phyloP scores from a whole-genome alignment of 2,329 filamentous ascomycete species.

The Botryotinia convoluta region DNA sequence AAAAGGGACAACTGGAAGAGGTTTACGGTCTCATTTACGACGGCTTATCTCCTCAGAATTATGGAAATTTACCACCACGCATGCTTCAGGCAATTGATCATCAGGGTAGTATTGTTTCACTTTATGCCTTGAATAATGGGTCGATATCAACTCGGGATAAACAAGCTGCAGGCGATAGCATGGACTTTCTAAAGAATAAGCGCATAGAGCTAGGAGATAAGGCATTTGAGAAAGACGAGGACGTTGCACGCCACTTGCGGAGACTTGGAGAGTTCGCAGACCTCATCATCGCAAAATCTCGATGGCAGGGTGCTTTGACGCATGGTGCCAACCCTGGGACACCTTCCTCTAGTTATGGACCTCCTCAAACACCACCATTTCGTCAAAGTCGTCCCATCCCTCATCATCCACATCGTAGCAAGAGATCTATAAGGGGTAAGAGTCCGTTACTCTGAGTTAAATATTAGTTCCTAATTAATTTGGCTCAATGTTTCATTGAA shows the following conservation, averaged over 20 bases:
- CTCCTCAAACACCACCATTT: background rate
- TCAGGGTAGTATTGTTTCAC: background rate
- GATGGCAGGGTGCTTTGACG: background rate
- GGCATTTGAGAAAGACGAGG: background rate
- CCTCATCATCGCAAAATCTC: background rate
- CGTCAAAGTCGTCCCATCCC: no score
- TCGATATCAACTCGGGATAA: background rate
- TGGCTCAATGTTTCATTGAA: background rate
- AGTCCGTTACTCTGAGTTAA: background rate
- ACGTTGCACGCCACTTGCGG: background rate
- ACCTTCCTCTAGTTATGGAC: background rate
- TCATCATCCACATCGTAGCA: background rate
- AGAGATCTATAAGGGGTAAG: no score
- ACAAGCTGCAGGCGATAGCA: background rate
- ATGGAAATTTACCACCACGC: background rate
- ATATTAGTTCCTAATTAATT: background rate
- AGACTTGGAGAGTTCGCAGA: background rate
- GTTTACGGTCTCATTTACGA: background rate
- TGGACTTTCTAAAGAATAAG: background rate
- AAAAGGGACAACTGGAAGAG: background rate
- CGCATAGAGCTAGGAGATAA: background rate
- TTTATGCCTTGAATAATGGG: background rate
- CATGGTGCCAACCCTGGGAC: background rate
- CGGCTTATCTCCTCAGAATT: background rate
- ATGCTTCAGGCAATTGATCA: slow-evolving; percentile 3